Conservation (phyloP, 805 yeast genomes). For the Wickerhamiella kurtzmanii region DNA sequence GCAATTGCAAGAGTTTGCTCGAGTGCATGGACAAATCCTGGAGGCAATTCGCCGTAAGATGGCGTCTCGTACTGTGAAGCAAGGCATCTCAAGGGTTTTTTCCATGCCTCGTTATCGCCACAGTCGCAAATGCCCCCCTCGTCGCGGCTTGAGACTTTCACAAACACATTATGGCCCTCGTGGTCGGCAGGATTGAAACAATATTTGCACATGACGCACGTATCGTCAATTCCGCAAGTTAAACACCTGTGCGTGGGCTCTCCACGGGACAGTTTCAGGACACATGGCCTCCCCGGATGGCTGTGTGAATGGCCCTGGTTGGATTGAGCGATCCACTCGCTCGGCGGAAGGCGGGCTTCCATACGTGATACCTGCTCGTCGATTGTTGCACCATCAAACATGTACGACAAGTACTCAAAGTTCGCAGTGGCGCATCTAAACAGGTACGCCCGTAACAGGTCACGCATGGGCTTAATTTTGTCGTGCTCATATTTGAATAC, state of each 20-base stretch:
- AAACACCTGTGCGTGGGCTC: constrained; percentile 69
- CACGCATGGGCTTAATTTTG: constrained; percentile 17
- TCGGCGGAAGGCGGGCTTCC: constrained; percentile 4
- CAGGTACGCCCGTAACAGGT: constrained; percentile 29
- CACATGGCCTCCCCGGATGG: constrained; percentile 52
- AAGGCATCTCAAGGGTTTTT: constrained; percentile 37
- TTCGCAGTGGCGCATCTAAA: constrained; percentile 31
- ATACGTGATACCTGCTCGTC: not conserved
- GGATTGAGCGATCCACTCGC: constrained; percentile 16
- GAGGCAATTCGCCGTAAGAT: constrained; percentile 24
- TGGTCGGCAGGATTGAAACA: constrained; percentile 66
- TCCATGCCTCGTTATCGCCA: constrained; percentile 83
- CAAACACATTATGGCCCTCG: constrained; percentile 55
- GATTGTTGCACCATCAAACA: constrained; percentile 3
- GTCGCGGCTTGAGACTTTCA: constrained; percentile 43
- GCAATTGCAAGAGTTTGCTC: constrained; percentile 17
- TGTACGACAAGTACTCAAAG: constrained; percentile 27
- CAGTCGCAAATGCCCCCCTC: constrained; percentile 80
- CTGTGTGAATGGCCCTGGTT: constrained; percentile 9
- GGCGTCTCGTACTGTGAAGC: constrained; percentile 22
- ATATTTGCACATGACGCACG: constrained; percentile 66
- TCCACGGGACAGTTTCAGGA: constrained; percentile 56
- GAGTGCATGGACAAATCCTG: constrained; percentile 41
- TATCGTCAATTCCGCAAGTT: constrained; percentile 68
- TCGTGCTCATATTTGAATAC: constrained; percentile 20